phyloP scores from a whole-genome alignment of 2,329 filamentous ascomycete genomes.

The Fusarium ambrosium region DNA sequence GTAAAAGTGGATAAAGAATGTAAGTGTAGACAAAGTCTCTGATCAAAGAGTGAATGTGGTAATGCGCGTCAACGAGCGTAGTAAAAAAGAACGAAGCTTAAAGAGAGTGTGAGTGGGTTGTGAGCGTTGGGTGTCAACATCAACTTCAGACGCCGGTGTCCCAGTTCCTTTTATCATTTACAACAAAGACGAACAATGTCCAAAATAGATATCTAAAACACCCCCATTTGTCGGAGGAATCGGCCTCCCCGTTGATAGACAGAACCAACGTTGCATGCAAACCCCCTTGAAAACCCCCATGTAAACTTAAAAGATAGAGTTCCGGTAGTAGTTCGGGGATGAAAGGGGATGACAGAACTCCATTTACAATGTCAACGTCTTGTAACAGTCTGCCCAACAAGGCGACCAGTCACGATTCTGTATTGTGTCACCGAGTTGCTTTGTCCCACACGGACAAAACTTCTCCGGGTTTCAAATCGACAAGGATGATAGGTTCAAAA shows the following conservation, averaged over 20 bases:
- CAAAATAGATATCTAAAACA: background rate
- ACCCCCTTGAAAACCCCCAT: background rate
- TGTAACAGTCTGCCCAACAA: background rate
- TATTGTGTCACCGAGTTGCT: background rate
- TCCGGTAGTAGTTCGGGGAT: constrained; percentile 1
- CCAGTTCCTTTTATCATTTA: background rate
- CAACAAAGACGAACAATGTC: background rate
- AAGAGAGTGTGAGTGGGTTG: constrained; percentile 2
- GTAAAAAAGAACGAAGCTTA: constrained; percentile 1
- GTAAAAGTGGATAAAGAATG: background rate
- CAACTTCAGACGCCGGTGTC: background rate
- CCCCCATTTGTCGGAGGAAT: background rate
- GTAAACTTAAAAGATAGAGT: background rate
- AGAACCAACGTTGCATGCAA: background rate
- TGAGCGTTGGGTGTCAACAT: background rate
- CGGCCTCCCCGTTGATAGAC: background rate
- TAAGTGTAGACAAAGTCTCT: background rate
- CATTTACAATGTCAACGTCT: background rate
- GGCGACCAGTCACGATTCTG: background rate
- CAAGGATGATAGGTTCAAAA: background rate
- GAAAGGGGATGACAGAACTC: background rate
- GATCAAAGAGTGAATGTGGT: constrained; percentile 4
- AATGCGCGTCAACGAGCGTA: constrained; percentile 1
- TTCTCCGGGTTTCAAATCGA: background rate
- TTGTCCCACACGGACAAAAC: constrained; percentile 4